These are phyloP conservation scores for Trypanosoma conorhini DNA, from an alignment of 208 protist species.

Conservation along the genomic window DNA sequence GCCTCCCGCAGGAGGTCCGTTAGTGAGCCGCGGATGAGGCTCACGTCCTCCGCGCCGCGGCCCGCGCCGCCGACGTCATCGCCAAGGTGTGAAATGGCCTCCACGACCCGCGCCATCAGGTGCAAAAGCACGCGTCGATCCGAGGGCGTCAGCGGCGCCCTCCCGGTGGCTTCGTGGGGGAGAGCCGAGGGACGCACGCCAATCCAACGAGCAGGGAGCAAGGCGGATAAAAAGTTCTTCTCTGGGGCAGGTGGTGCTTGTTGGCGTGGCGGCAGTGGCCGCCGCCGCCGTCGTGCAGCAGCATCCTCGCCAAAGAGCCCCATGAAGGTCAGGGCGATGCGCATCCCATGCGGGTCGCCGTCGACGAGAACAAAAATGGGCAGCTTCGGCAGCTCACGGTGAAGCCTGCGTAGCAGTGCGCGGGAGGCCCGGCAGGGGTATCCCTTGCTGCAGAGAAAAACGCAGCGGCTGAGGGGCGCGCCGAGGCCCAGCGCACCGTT, in stretches of 20 bases:
- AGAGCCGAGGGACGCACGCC: slow-evolving; percentile 40
- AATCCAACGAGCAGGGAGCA: slow-evolving; percentile 40
- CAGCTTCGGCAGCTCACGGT: slow-evolving; percentile 41
- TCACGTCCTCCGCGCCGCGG: slow-evolving; percentile 12
- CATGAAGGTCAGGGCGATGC: slow-evolving; percentile 69
- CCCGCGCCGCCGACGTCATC: slow-evolving; percentile 1
- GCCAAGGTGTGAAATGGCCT: slow-evolving; percentile 6
- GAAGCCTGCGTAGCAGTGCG: slow-evolving; percentile 46
- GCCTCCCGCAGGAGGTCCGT: slow-evolving; percentile 39
- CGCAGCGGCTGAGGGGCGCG: background rate
- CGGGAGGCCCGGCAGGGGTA: slow-evolving; percentile 75
- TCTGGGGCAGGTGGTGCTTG: background rate
- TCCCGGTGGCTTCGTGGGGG: slow-evolving; percentile 7
- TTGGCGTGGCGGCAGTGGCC: background rate
- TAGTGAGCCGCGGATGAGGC: slow-evolving; percentile 27
- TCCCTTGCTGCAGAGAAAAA: slow-evolving; percentile 72
- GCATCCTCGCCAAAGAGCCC: slow-evolving; percentile 23
- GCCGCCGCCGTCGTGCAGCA: background rate
- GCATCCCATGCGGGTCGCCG: slow-evolving; percentile 79
- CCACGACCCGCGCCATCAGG: slow-evolving; percentile 17
- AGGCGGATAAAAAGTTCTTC: background rate
- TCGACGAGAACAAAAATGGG: slow-evolving; percentile 69
- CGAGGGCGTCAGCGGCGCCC: slow-evolving; percentile 27
- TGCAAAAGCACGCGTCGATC: slow-evolving; percentile 32
- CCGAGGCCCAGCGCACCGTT: background rate